Evolutionary conservation across 2,329 filamentous ascomycete species (phyloP).

Genomic region (Blastomyces silverae): DNA sequence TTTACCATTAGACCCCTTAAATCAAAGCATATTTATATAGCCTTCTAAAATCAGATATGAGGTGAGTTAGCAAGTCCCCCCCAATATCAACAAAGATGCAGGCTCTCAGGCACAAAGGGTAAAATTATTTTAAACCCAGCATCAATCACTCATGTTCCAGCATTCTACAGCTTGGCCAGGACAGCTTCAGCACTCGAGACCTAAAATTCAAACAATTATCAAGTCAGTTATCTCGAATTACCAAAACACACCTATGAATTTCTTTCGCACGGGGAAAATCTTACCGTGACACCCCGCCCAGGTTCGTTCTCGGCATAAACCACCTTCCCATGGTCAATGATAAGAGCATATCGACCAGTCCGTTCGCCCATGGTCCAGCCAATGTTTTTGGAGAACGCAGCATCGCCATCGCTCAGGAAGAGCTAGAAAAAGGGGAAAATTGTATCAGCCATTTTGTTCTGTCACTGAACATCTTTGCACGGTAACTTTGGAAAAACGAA

Average conservation of each 20-base stretch:
- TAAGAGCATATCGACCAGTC: slow-evolving; percentile 70
- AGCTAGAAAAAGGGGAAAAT: slow-evolving; percentile 42
- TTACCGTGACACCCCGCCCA: slow-evolving; percentile 26
- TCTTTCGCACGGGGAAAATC: slow-evolving; percentile 8
- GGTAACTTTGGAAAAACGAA: not conserved
- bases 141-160: not conserved
- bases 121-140: slow-evolving; percentile 7
- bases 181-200: slow-evolving; percentile 37
- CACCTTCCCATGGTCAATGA: slow-evolving; percentile 78
- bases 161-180: slow-evolving; percentile 34
- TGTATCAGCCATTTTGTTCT: slow-evolving; percentile 12
- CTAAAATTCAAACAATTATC: slow-evolving; percentile 21
- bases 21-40: not conserved
- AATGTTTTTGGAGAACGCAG: slow-evolving; percentile 68
- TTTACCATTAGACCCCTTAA: not conserved
- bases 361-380: slow-evolving; percentile 71
- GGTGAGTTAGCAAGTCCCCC: not conserved
- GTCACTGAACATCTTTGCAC: not conserved
- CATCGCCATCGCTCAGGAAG: slow-evolving; percentile 67
- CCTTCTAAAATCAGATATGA: not conserved
- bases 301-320: slow-evolving; percentile 70
- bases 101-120: not conserved
- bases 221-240: not conserved
- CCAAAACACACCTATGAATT: not conserved
- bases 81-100: not conserved